Base-by-base conservation (phyloP, 352 stramenopile species). In the Phytophthora quininea region DNA sequence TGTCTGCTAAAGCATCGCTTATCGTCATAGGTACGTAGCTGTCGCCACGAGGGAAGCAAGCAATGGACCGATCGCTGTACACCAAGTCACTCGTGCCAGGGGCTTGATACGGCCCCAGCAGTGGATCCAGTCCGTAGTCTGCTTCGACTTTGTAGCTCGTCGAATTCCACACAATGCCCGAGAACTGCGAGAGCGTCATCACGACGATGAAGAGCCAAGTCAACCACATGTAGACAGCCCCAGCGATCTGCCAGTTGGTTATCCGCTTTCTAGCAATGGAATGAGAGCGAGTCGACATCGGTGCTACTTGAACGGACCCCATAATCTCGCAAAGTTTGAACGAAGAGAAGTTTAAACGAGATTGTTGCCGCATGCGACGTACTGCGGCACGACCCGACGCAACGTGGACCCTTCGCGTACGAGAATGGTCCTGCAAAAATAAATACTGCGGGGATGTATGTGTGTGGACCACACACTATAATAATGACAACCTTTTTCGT, bases 71-170 rank as follows among this genome's bases (percentile, higher is more conserved):
- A 33, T 84, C 77, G 1, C 59, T 58, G 61, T 77, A 84, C 1
- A 70, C 72, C 19, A 75, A 64, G 40, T 86, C 77, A 51, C 80
- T 86, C 1, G 45, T 54, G 12, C 77, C 77, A 0, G 31, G 1
- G 5, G 81, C 68, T 3, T 49, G 6, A 24, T 48, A 62, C 11
- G 48, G 24, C 0, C 70, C 61, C 8, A 29, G 15, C 2, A n/a
- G 24, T 2, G 52, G 56, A 11, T 64, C 42, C 31, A 45, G 31
- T 1, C 65, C 70, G 15, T 51, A 69, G 29, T 37, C 15, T 8
- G 60, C 3, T 29, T 15, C 2, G 15, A 33, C 14, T 0, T 33
- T 14, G 35, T 6, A 12, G 4, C 15, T 54, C 3, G 19, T 32
- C 3, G 35, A 45, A 58, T 62, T 58, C 66, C 67, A 79, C 5